Base-by-base conservation (phyloP, 352 stramenopile species). In the Pythium coloratum region DNA sequence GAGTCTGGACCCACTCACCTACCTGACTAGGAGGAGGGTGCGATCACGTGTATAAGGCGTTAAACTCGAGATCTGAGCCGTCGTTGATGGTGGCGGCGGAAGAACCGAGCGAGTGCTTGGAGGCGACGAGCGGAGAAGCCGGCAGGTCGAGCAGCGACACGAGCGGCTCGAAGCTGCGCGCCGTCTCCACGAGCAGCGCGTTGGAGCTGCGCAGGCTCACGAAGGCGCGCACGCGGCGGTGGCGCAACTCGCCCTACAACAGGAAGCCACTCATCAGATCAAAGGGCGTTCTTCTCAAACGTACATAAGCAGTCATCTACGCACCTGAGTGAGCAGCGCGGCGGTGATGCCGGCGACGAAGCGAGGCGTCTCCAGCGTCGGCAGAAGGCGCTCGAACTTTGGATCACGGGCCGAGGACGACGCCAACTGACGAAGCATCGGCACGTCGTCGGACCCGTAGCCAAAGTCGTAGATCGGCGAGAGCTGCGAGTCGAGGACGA, bases 401-500 rank as follows among this genome's bases (percentile, higher is more conserved):
- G 56, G 65, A 14, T 81, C 67, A 3, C 70, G 53, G 9, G 67
- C 78, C 10, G 36, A 47, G 0, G 78, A 76, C 26, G 83, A 83
- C 47, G 76, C 62, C 24, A 91, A 60, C 73, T 76, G 71, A 16
- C 80, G 76, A 10, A 90, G 70, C 58, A 84, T 71, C 20, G 80
- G 72, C 28, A 82, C 73, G 14, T 44, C 70, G 46, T 66, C 59
- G 5, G 61, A 56, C 8, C 55, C 55, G 54, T 69, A 76, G 14
- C 70, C 55, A 50, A 81, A 77, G 38, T 78, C 76, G 61, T 88
- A 90, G 36, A 89, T 77, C 5, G 76, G 75, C 14, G 78, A 71
- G 32, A 88, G 34, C 64, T 89, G 80, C 59, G 83, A 77, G 66
- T 89, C 80, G 20, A 92, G 68, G 58, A 81, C 85, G 69, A 92